phyloP scores from a whole-genome alignment of 108 stramenopile genomes.

The Epithemia pelagica region DNA sequence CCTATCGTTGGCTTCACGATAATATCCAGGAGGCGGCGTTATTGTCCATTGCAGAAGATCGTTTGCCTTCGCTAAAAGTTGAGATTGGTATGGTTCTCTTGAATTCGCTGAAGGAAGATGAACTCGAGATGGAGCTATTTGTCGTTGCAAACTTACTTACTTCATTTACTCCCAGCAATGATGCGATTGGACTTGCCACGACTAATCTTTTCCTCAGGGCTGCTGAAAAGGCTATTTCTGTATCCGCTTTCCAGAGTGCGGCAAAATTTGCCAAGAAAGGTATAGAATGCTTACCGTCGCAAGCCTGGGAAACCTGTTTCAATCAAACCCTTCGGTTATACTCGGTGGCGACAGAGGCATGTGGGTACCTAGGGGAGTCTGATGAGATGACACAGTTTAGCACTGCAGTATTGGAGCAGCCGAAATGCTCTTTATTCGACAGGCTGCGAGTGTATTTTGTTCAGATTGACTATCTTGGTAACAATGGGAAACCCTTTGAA shows the following conservation, averaged over 20 bases:
- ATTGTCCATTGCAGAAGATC: neutral
- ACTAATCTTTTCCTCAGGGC: conserved; percentile 1
- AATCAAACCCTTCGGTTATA: conserved; percentile 29
- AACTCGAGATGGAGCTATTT: neutral
- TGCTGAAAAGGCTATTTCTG: neutral
- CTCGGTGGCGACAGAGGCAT: conserved; percentile 34
- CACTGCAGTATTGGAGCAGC: neutral
- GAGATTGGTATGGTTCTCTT: neutral
- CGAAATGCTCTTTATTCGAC: neutral
- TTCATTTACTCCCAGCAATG: no score
- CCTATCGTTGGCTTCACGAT: conserved; percentile 4
- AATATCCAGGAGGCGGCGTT: neutral
- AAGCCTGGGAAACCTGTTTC: conserved; percentile 11
- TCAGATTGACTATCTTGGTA: no score
- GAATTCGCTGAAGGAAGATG: neutral
- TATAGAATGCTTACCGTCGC: neutral
- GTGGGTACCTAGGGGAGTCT: conserved; percentile 28
- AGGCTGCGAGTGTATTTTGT: conserved; percentile 1
- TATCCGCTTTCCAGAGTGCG: neutral
- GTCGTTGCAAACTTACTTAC: conserved; percentile 4
- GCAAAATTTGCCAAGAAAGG: neutral
- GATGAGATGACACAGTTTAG: conserved; percentile 1
- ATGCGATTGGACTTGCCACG: neutral
- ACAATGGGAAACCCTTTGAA: no score
- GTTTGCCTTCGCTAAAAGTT: neutral